Base-by-base conservation (phyloP, 2,329 filamentous ascomycete genomes). In the Rugonectria rugulosa region DNA sequence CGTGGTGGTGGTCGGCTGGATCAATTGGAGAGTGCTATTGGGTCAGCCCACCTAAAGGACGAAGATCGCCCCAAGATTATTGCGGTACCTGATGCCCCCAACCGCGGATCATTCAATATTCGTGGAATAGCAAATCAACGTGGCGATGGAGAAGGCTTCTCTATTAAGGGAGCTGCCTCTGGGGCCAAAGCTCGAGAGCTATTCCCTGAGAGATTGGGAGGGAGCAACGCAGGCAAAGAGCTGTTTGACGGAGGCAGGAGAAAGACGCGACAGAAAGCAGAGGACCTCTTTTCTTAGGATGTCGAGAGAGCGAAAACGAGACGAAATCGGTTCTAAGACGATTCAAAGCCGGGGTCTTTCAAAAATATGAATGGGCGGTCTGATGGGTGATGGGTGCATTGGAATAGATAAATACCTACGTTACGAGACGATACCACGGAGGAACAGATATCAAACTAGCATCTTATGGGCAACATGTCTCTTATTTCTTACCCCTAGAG, bases 281-380 rank as follows among this genome's bases (percentile, higher is more conserved):
- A 91, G 65, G 90, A 93, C 73, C 77, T 90, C 60, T 93, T 92
- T 69, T 79, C 81, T 58, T 92, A 72, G 51, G 38, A 27, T 29
- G 27, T 15, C 9, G 11, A 29, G 20, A 20, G 27, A 15, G 32
- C 5, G 11, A 38, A 10, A 23, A 40, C 12, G 11, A 40, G 21
- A 40, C 4, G 5, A 4, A 24, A n/a, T 20, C 5, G 12, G n/a
- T 20, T n/a, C 34, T 31, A 21, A 43, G 40, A 45, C 46, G 21
- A 23, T 47, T 34, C 37, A 29, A 23, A 36, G 32, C 46, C 26
- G 32, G 19, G 26, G 34, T 31, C 12, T 20, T 9, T n/a, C n/a
- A n/a, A 36, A 21, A 24, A 20, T 32, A 20, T 32, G 29, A 11
- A 32, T 56, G 32, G 49, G 54, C 21, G 40, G 37, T 45, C 24